Conservation (phyloP, 129 eudicot species). For the Centaurea solstitialis region DNA sequence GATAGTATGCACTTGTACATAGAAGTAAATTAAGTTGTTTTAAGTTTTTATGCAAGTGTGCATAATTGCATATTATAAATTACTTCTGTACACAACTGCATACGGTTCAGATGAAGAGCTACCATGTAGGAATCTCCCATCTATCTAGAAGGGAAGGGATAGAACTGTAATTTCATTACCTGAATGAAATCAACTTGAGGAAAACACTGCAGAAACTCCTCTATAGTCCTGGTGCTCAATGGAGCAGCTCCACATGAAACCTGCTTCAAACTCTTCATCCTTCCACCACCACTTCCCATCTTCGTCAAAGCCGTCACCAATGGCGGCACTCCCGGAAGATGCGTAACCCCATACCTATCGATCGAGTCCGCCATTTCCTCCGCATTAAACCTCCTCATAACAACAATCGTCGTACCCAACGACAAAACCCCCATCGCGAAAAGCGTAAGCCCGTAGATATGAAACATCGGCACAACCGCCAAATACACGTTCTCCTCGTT, state of each 20-base stretch:
- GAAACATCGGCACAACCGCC: constrained; percentile 88
- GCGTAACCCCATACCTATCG: constrained; percentile 64
- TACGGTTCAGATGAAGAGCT: no score
- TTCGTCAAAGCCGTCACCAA: constrained; percentile 51
- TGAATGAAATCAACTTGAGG: constrained; percentile 85
- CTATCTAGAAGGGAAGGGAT: background rate
- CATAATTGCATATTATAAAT: no score
- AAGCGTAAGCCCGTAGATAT: constrained; percentile 74
- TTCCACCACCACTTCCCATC: constrained; percentile 32
- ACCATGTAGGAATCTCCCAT: background rate
- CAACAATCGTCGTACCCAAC: constrained; percentile 61
- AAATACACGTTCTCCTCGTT: constrained; percentile 57
- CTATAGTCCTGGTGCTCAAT: constrained; percentile 43
- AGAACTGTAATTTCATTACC: constrained; percentile 33
- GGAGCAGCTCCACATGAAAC: constrained; percentile 95
- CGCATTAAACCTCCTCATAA: constrained; percentile 55
- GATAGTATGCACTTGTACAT: no score
- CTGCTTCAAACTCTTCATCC: constrained; percentile 64
- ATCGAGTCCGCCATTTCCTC: constrained; percentile 57
- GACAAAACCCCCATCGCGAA: constrained; percentile 74
- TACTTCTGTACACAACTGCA: no score
- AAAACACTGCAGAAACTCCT: constrained; percentile 54
- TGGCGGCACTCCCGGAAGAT: constrained; percentile 82
- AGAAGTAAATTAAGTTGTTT: no score
- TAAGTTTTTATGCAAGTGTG: no score